Percentiles rank a stretch among this genome's conserved stretches.
These are phyloP conservation scores for Balansia obtecta DNA, from an alignment of 2,329 filamentous ascomycete species.

Conservation along the genomic window DNA sequence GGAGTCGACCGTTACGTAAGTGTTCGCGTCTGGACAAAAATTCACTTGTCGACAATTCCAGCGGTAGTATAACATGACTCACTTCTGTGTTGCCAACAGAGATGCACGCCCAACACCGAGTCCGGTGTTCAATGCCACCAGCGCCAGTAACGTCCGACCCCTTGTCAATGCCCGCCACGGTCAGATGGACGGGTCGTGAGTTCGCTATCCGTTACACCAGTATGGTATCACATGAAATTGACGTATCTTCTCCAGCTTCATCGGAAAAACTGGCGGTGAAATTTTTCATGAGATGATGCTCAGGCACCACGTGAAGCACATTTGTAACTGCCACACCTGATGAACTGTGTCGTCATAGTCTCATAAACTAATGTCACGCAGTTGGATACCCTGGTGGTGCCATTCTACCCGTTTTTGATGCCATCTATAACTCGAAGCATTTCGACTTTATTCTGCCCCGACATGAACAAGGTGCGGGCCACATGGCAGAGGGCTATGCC, in stretches of 20 bases:
- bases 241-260: conserved; percentile 45
- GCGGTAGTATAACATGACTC: too few species aligned
- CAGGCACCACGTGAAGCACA: conserved; percentile 78
- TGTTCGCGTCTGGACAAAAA: too few species aligned
- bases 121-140: conserved; percentile 32
- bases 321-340: conserved; percentile 45
- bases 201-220: conserved; percentile 1
- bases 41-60: too few species aligned
- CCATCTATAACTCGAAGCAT: conserved; percentile 95
- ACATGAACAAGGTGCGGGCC: conserved; percentile 95
- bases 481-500: conserved; percentile 98
- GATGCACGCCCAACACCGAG: too few species aligned
- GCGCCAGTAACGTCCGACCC: conserved; percentile 28
- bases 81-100: too few species aligned
- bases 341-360: neutral
- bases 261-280: conserved; percentile 88
- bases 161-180: neutral
- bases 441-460: conserved; percentile 92
- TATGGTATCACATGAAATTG: neutral
- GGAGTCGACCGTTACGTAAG: too few species aligned
- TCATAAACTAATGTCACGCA: conserved; percentile 20
- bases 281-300: conserved; percentile 99
- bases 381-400: conserved; percentile 89
- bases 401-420: conserved; percentile 95
- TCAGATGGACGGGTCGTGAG: conserved; percentile 68